Conservation (phyloP, 495 filamentous ascomycete genomes). For the Penicillium argentinense region DNA sequence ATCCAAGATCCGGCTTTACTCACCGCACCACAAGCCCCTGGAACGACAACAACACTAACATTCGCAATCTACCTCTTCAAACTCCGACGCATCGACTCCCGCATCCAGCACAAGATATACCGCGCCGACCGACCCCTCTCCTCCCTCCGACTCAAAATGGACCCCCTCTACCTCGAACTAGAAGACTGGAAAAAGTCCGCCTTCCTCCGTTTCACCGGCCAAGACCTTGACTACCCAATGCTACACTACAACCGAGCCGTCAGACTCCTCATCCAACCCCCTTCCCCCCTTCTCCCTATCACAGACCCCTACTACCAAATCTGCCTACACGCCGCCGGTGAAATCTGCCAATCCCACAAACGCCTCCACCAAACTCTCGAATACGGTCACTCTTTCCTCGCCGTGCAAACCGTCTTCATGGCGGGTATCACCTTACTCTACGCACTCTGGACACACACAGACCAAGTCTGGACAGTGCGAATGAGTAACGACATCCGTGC, state of each 20-base stretch:
- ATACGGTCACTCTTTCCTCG: slow-evolving; percentile 56
- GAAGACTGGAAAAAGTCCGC: slow-evolving; percentile 53
- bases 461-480: slow-evolving; percentile 50
- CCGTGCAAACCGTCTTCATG: slow-evolving; percentile 57
- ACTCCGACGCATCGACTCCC: slow-evolving; percentile 52
- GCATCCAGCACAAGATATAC: slow-evolving; percentile 56
- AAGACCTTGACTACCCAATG: slow-evolving; percentile 50
- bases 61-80: slow-evolving; percentile 51
- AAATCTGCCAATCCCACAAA: slow-evolving; percentile 56
- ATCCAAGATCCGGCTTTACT: slow-evolving; percentile 43
- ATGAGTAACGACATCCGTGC: slow-evolving; percentile 56
- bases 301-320: slow-evolving; percentile 52
- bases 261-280: slow-evolving; percentile 52
- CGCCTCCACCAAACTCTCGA: slow-evolving; percentile 51
- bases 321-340: slow-evolving; percentile 49
- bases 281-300: slow-evolving; percentile 48
- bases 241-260: slow-evolving; percentile 54
- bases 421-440: slow-evolving; percentile 54
- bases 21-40: slow-evolving; percentile 30
- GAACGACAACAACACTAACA: slow-evolving; percentile 43
- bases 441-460: slow-evolving; percentile 47
- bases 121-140: slow-evolving; percentile 50
- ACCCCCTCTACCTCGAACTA: slow-evolving; percentile 47
- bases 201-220: slow-evolving; percentile 34
- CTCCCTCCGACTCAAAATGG: slow-evolving; percentile 48